Base-by-base conservation (phyloP, 2,329 filamentous ascomycete genomes). In the Emergomyces orientalis region DNA sequence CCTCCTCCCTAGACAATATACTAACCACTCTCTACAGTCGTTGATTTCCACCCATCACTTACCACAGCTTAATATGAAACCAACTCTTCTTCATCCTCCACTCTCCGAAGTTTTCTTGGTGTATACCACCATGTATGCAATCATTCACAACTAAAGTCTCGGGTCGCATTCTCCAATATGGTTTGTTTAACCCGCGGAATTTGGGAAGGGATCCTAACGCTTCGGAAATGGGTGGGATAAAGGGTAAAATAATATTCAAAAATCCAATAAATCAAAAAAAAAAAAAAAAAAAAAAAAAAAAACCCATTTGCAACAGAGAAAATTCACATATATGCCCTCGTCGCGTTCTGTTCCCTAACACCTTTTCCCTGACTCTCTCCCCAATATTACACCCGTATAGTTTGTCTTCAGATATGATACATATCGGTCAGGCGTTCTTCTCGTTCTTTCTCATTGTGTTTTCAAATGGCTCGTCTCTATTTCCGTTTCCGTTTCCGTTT, bases 1-100 rank as follows among this genome's bases (percentile, higher is more conserved):
- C 32, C 30, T 25, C 49, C 43, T 62, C 6, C 27, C 61, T 61
- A 56, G 22, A n/a, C 43, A 11, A 27, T 37, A 61, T 41, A 43
- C 43, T 61, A 27, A 51, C 41, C 25, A 2, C 19, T 11, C n/a
- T 22, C 30, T 51, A 25, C n/a, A 60, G 59, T 25, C 59, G 59
- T 54, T 61, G 34, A 52, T 49, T 39, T 30, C 4, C 19, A 2
- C 25, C 11, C 17, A n/a, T 7, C 9, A 9, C 9, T 27, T 30
- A 30, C 30, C 19, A 22, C 52, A 55, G 34, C 9, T 22, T 32
- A 22, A 55, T 37, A 55, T 8, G 27, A 54, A 34, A 54, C 30
- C 30, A 51, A 51, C 22, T 11, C 1, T 51, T 30, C 30, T 9
- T 34, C 30, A n/a, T 32, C n/a, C 52, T 5, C 30, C n/a, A 5